Percentiles rank a stretch among this genome's conserved stretches.
phyloP scores from a whole-genome alignment of 1,284 basidiomycete genomes.

The Naganishia sp. region DNA sequence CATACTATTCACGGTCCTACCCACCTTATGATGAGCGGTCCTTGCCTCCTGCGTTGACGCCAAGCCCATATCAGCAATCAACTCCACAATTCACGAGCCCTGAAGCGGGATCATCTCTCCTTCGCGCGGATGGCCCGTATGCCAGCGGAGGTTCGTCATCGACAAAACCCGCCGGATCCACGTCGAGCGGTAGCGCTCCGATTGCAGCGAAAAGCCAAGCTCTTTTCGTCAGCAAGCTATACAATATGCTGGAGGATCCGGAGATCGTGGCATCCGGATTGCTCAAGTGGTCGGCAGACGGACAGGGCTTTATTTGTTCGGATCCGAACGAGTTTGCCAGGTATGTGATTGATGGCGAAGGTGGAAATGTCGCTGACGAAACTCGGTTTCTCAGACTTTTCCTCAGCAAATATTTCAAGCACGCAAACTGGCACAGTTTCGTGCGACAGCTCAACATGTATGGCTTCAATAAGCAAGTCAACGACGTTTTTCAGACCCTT shows the following conservation, averaged over 20 bases:
- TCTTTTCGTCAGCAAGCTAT: constrained; percentile 54
- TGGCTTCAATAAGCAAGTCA: constrained; percentile 48
- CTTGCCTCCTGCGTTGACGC: neutral
- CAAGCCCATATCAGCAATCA: constrained; percentile 20
- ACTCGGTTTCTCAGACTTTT: constrained; percentile 40
- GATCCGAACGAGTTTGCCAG: constrained; percentile 55
- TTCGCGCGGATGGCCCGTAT: constrained; percentile 12
- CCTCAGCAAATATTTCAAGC: constrained; percentile 56
- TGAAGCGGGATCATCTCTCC: constrained; percentile 7
- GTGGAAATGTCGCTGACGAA: neutral
- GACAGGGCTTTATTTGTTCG: constrained; percentile 53
- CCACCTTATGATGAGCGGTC: constrained; percentile 23
- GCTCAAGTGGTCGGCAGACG: constrained; percentile 52
- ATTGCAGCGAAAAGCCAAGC: constrained; percentile 47
- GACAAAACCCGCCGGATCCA: neutral
- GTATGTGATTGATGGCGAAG: constrained; percentile 36
- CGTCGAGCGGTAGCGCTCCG: constrained; percentile 1
- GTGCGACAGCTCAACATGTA: constrained; percentile 57
- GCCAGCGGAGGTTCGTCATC: constrained; percentile 7
- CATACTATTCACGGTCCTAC: constrained; percentile 22
- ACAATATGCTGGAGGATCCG: constrained; percentile 53
- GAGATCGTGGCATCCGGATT: constrained; percentile 48
- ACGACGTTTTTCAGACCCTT: constrained; percentile 49
- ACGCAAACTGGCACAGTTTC: constrained; percentile 56
- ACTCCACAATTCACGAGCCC: constrained; percentile 21